phyloP scores from a whole-genome alignment of 2,329 filamentous ascomycete genomes.

The Escovopsis sp. region DNA sequence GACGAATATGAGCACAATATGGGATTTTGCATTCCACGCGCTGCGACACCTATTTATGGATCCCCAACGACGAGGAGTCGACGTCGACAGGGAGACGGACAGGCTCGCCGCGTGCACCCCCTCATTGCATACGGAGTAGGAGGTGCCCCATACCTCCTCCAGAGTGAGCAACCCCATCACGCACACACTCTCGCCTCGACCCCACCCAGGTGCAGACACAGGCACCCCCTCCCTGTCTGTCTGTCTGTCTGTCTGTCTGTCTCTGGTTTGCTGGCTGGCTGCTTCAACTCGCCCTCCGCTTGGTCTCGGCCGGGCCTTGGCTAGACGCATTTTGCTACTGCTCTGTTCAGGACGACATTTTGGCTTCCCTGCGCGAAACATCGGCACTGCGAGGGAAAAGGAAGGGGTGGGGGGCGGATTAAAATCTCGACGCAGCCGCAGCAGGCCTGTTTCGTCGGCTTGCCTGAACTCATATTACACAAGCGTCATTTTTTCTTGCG shows the following conservation, averaged over 20 bases:
- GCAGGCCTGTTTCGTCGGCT: constrained; percentile 7
- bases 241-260: neutral
- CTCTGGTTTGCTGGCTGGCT: neutral
- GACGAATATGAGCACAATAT: neutral
- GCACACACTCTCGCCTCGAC: no score
- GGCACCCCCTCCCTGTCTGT: neutral
- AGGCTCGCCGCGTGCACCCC: no score
- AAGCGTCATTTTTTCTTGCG: constrained; percentile 1
- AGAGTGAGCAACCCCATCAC: no score
- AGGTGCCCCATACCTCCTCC: no score
- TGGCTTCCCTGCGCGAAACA: constrained; percentile 5
- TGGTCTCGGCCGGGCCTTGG: neutral
- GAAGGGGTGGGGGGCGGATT: neutral
- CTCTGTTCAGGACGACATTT: neutral
- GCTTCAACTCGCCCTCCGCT: neutral
- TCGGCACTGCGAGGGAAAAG: neutral
- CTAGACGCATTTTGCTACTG: no score
- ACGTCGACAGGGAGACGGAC: no score
- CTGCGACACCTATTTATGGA: neutral
- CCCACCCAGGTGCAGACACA: no score
- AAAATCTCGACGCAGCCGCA: constrained; percentile 11
- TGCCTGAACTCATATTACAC: constrained; percentile 8
- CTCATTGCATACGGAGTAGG: no score
- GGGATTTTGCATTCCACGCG: neutral
- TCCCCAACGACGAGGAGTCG: no score